These are phyloP conservation scores for Thielaviopsis ethacetica DNA, from an alignment of 2,329 filamentous ascomycete species.

Conservation along the genomic window DNA sequence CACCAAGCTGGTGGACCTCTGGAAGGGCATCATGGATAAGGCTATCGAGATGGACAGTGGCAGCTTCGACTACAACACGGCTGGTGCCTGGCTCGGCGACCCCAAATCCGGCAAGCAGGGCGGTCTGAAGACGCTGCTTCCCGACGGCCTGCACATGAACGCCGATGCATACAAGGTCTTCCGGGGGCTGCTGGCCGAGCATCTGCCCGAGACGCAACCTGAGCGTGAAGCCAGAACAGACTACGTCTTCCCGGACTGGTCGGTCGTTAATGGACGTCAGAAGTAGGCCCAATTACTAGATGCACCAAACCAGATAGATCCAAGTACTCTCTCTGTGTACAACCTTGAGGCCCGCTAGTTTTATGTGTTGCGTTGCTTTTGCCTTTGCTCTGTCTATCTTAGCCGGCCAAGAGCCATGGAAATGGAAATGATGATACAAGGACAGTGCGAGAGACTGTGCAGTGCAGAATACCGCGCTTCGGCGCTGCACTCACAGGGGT, in stretches of 20 bases:
- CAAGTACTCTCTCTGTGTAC: too few species aligned
- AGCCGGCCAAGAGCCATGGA: too few species aligned
- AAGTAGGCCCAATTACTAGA: neutral
- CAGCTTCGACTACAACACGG: conserved; percentile 33
- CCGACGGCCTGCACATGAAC: conserved; percentile 42
- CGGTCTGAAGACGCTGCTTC: conserved; percentile 33
- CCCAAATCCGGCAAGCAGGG: conserved; percentile 32
- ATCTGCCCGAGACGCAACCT: conserved; percentile 32
- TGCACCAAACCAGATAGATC: too few species aligned
- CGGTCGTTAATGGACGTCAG: conserved; percentile 10
- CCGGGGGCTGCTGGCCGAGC: conserved; percentile 26
- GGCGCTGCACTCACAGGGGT: too few species aligned
- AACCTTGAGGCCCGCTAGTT: too few species aligned
- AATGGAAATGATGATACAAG: too few species aligned
- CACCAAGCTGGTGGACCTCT: conserved; percentile 62
- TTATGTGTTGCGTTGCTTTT: too few species aligned
- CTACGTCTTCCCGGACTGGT: conserved; percentile 35
- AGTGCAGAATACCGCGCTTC: too few species aligned
- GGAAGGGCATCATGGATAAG: conserved; percentile 59
- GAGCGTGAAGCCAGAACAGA: conserved; percentile 23
- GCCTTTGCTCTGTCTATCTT: too few species aligned
- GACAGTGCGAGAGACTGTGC: too few species aligned
- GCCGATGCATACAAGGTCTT: conserved; percentile 37
- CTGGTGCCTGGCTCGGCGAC: conserved; percentile 32
- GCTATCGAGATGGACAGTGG: conserved; percentile 35